Evolutionary conservation across 495 filamentous ascomycete genomes (phyloP).

Genomic region (Cenococcum geophilum): DNA sequence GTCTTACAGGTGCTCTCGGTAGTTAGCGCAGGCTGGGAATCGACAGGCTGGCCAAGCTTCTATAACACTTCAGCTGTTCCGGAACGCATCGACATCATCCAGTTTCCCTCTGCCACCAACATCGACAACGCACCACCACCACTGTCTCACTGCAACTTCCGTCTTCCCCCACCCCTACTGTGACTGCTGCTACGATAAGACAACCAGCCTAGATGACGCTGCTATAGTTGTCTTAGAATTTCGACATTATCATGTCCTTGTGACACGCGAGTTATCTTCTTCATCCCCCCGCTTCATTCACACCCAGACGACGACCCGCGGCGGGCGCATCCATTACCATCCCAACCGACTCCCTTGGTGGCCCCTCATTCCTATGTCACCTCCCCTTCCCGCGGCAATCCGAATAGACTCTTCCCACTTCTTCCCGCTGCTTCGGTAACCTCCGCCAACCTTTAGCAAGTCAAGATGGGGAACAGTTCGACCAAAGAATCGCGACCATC

Average conservation of each 20-base stretch:
- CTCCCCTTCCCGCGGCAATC: not conserved
- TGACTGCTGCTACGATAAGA: slow-evolving; percentile 1
- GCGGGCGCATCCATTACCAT: not conserved
- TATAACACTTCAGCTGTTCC: not conserved
- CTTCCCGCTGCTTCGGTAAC: not conserved
- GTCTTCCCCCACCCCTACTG: not conserved
- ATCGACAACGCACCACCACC: not conserved
- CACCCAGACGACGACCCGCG: not conserved
- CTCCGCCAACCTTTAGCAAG: slow-evolving; percentile 8
- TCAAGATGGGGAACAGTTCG: slow-evolving; percentile 42
- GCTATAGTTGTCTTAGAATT: slow-evolving; percentile 17
- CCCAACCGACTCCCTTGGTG: not conserved
- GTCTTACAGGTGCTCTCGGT: not conserved
- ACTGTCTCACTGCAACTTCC: not conserved
- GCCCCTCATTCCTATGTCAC: not conserved
- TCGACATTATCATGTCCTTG: slow-evolving; percentile 26
- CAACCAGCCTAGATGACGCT: not conserved
- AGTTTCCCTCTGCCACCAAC: not conserved
- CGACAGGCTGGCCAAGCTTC: not conserved
- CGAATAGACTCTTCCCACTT: not conserved
- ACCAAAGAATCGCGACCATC: slow-evolving; percentile 35
- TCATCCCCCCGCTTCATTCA: slow-evolving; percentile 5
- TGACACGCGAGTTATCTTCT: slow-evolving; percentile 21
- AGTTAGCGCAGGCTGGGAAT: not conserved
- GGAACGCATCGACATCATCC: not conserved